phyloP scores from a whole-genome alignment of 306 rosid genomes.

The Mimosa pudica region DNA sequence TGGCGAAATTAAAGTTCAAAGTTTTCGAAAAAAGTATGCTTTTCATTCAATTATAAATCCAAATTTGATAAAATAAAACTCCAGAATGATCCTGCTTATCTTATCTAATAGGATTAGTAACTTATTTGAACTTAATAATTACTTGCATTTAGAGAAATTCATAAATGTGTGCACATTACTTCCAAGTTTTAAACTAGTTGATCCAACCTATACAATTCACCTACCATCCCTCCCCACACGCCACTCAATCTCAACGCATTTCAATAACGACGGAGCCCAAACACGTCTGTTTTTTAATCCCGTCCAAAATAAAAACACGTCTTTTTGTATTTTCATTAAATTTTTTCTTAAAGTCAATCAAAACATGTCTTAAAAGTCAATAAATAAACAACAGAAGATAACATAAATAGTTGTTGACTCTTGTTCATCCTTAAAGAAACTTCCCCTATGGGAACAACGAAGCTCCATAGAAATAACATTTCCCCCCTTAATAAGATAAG shows the following conservation, averaged over 20 bases:
- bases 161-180: background rate
- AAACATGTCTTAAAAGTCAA: background rate
- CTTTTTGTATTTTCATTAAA: background rate
- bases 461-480: constrained; percentile 27
- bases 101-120: too few relatives aligned
- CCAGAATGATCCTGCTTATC: background rate
- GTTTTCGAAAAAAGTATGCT: too few relatives aligned
- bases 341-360: too few relatives aligned
- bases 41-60: background rate
- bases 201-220: background rate
- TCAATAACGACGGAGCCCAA: background rate
- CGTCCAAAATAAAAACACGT: background rate
- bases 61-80: background rate
- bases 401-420: background rate
- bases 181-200: background rate
- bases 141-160: background rate
- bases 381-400: too few relatives aligned
- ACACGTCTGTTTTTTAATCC: background rate
- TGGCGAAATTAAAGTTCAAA: too few relatives aligned
- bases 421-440: background rate
- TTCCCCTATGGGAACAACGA: constrained; percentile 26
- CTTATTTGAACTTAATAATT: too few relatives aligned
- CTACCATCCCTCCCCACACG: background rate
- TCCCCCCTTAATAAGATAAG: constrained; percentile 19
- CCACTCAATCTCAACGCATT: background rate